Evolutionary conservation across 202 grass and related monocot species (phyloP).

Genomic region (Zizania palustris): DNA sequence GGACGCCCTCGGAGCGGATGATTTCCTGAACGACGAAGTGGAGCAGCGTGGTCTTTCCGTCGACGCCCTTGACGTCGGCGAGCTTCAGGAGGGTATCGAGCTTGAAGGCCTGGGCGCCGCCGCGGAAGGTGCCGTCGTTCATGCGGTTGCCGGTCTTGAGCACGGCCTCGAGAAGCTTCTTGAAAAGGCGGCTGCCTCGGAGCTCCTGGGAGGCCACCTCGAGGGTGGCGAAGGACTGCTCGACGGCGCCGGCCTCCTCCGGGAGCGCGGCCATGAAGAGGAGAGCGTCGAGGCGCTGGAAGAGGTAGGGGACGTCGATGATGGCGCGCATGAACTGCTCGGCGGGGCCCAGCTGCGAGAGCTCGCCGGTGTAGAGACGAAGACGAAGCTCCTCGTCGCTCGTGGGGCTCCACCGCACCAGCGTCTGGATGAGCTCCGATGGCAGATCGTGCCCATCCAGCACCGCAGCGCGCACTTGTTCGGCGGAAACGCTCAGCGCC

Average conservation of each 20-base stretch:
- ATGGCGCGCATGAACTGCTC: constrained; percentile 71
- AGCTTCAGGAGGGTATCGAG: constrained; percentile 93
- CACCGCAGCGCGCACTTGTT: constrained; percentile 62
- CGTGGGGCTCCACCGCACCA: constrained; percentile 74
- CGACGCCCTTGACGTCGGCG: constrained; percentile 72
- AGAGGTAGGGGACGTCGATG: constrained; percentile 72
- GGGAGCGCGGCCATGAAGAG: constrained; percentile 73
- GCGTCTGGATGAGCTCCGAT: constrained; percentile 59
- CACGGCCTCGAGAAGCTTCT: constrained; percentile 89
- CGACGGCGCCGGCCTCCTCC: constrained; percentile 53
- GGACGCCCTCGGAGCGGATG: constrained; percentile 71
- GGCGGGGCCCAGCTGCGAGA: constrained; percentile 57
- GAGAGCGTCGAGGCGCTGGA: constrained; percentile 68
- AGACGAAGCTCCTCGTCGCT: constrained; percentile 69
- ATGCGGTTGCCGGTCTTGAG: constrained; percentile 93
- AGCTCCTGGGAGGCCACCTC: constrained; percentile 83
- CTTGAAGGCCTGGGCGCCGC: constrained; percentile 92
- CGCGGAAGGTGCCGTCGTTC: constrained; percentile 88
- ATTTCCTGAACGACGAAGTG: constrained; percentile 91
- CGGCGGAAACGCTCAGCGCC: constrained; percentile 72
- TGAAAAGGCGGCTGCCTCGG: constrained; percentile 64
- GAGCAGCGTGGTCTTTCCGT: constrained; percentile 90
- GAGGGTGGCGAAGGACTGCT: constrained; percentile 62
- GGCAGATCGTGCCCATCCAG: constrained; percentile 83
- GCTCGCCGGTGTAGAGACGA: constrained; percentile 61